Evolutionary conservation across 202 grass and related monocot species (phyloP), one percentile per base, ranked within the genome.

Genomic region (Cymbopogon flexuosus): DNA sequence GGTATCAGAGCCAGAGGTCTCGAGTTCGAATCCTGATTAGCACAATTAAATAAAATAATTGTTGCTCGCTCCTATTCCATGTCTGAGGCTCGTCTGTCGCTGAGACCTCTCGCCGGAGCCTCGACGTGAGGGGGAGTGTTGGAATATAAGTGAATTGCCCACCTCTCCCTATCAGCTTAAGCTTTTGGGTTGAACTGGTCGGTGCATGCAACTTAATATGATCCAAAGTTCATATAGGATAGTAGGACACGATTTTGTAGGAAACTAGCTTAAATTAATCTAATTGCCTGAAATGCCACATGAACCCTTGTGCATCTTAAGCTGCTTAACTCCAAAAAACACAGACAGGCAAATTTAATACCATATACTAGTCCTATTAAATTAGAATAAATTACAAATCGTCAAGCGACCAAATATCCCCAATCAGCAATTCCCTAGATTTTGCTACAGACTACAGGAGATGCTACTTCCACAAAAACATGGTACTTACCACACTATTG

Each of bases 401-500:
- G 5, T 41, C 61, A 68, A 68, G 72, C 46, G 73, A 33, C 16
- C 37, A 76, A 83, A 72, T 66, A 72, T 65, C 5, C 4, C 39
- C 30, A 49, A 31, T 68, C 3, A 24, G 37, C 11, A 40, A 51
- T 18, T 74, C 40, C 40, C 14, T 1, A 73, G 68, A 79, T n/a
- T 68, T 73, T 52, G 21, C 59, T 66, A 10, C 13, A 66, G 10
- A 57, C 21, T 49, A 46, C 14, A 72, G 39, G 18, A 72, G 14
- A 85, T 81, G 3, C 65, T 68, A 73, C 9, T 21, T 35, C 46
- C 12, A 70, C 8, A 37, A 35, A 72, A 46, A 18, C 37, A 73
- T 88, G 83, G 34, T 10, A 89, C 90, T 89, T 83, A 99, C 96
- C 88, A 99, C 96, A 79, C 89, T 99, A 75, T 85, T 99, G 79